Evolutionary conservation across 805 yeast genomes (phyloP).

Genomic region (Hanseniaspora vineae): DNA sequence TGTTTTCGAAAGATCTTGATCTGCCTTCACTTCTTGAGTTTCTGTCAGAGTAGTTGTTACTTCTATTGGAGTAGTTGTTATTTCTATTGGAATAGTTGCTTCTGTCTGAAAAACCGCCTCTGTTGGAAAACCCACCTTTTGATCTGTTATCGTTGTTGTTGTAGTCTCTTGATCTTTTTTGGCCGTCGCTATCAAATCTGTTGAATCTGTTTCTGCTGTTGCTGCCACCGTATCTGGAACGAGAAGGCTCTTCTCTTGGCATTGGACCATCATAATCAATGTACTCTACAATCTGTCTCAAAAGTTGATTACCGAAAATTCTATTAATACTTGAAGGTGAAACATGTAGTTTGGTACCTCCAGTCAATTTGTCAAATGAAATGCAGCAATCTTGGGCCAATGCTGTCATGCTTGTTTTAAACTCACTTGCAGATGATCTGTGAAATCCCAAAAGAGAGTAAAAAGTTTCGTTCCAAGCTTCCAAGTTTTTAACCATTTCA

Average conservation of each 20-base stretch:
- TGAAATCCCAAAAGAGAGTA: constrained; percentile 26
- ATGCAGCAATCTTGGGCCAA: constrained; percentile 21
- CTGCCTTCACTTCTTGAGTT: too few relatives aligned
- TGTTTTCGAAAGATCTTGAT: too few relatives aligned
- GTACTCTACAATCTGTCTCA: constrained; percentile 9
- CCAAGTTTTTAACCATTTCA: constrained; percentile 15
- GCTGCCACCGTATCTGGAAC: constrained; percentile 9
- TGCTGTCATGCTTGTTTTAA: constrained; percentile 21
- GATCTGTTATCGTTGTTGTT: neutral
- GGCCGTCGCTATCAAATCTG: constrained; percentile 24
- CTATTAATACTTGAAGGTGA: constrained; percentile 15
- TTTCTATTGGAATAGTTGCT: neutral
- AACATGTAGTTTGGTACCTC: constrained; percentile 19
- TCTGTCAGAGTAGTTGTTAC: too few relatives aligned
- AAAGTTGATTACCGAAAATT: constrained; percentile 22
- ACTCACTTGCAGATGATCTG: constrained; percentile 22
- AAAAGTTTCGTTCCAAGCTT: constrained; percentile 19
- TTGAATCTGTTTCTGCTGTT: constrained; percentile 7
- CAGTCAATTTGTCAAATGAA: constrained; percentile 7
- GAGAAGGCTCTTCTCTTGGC: constrained; percentile 4
- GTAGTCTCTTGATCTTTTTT: constrained; percentile 26
- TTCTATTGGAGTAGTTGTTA: neutral
- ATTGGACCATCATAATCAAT: constrained; percentile 5
- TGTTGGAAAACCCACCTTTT: neutral
- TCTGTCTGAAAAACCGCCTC: neutral